Conservation (phyloP, 2,329 filamentous ascomycete species). For the Dryadomyces quercivorus region DNA sequence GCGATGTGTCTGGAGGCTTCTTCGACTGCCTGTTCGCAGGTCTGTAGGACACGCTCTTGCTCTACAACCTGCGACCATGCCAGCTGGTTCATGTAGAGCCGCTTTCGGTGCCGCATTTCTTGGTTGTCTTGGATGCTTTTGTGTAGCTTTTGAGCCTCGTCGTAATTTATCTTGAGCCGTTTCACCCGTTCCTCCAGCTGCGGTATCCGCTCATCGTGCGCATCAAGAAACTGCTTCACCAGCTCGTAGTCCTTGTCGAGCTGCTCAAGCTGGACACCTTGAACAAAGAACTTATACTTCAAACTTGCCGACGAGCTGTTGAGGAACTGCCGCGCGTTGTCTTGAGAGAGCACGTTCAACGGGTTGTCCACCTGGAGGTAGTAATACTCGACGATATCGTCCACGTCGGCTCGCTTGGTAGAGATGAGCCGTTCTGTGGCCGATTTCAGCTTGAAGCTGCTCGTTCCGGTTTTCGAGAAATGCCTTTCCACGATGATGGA, state of each 20-base stretch:
- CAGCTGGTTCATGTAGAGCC: conserved; percentile 50
- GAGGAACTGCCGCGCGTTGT: conserved; percentile 86
- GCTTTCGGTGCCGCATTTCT: conserved; percentile 48
- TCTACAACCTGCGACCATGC: conserved; percentile 83
- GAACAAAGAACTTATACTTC: conserved; percentile 95
- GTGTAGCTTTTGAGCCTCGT: conserved; percentile 52
- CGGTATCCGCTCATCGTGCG: conserved; percentile 51
- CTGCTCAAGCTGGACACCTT: conserved; percentile 86
- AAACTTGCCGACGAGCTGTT: conserved; percentile 69
- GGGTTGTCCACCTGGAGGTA: conserved; percentile 93
- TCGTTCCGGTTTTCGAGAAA: conserved; percentile 63
- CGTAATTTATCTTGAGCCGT: conserved; percentile 40
- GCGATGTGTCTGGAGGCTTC: conserved; percentile 30
- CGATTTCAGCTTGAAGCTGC: conserved; percentile 80
- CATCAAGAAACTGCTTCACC: conserved; percentile 66
- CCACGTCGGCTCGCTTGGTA: conserved; percentile 73
- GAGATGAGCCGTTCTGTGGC: conserved; percentile 59
- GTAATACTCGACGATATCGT: conserved; percentile 89
- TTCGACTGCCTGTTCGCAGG: conserved; percentile 23
- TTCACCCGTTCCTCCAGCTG: conserved; percentile 52
- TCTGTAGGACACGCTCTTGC: conserved; percentile 45
- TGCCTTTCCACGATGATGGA: conserved; percentile 85
- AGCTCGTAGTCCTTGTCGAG: conserved; percentile 84
- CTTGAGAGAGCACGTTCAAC: conserved; percentile 89
- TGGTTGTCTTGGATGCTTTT: conserved; percentile 55